These are phyloP conservation scores for Verticillium alfalfae DNA, from an alignment of 2,329 filamentous ascomycete species.

Conservation along the genomic window DNA sequence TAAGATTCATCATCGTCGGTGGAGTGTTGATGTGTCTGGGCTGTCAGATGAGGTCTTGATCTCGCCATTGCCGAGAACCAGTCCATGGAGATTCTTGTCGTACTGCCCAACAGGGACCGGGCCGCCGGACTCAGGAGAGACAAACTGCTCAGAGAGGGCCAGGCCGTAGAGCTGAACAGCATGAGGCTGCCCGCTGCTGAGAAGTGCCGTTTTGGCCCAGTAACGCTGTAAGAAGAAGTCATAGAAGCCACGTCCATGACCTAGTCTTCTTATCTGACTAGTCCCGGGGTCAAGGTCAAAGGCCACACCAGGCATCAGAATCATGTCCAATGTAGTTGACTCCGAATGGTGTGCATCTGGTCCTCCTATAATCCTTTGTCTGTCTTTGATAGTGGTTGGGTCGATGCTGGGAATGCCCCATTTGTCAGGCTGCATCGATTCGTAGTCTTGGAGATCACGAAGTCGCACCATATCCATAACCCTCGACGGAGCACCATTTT, in stretches of 20 bases:
- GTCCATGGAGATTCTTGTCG: constrained; percentile 75
- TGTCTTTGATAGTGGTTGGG: constrained; percentile 54
- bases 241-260: constrained; percentile 96
- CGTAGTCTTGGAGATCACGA: constrained; percentile 68
- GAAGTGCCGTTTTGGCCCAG: constrained; percentile 33
- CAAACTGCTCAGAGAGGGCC: constrained; percentile 79
- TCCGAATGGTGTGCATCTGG: constrained; percentile 37
- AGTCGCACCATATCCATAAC: constrained; percentile 96
- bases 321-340: constrained; percentile 64
- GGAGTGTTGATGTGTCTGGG: not conserved
- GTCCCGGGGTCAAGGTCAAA: constrained; percentile 62
- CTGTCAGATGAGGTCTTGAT: constrained; percentile 30
- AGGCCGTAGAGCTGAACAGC: constrained; percentile 63
- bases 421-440: constrained; percentile 67
- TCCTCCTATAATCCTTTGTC: constrained; percentile 70
- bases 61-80: constrained; percentile 67
- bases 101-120: constrained; percentile 68
- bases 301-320: constrained; percentile 87
- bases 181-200: constrained; percentile 25
- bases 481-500: constrained; percentile 47
- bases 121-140: constrained; percentile 51
- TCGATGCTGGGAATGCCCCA: constrained; percentile 94
- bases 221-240: constrained; percentile 86
- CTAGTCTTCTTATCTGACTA: constrained; percentile 65
- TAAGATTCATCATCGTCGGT: not conserved